Evolutionary conservation across 768 basidiomycete genomes (phyloP), one percentile per base, ranked within the genome.

Genomic region (Sporobolomyces roseus): DNA sequence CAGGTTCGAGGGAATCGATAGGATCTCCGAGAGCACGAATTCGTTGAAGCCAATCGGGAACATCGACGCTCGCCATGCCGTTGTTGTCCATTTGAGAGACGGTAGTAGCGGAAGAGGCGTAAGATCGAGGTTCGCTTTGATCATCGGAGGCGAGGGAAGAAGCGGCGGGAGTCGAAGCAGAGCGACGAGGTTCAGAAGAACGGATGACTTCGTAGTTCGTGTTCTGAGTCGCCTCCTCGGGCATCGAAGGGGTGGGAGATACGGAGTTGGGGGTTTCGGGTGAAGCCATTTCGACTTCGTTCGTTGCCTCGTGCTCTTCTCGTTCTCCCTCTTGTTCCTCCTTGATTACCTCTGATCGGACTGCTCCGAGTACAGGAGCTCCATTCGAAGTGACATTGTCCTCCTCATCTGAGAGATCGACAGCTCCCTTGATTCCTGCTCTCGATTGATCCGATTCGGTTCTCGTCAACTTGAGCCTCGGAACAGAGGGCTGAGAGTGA

Each of bases 11-110:
- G 5, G 45, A 13, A 3, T 64, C 63, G 64, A 66, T 64, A 2
- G 70, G 70, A 4, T 71, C 65, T 23, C 70, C 70, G 38, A 71
- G 62, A 1, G 65, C 61, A 25, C 62, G 65, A n/a, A 71, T 61
- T 9, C 64, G 64, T 19, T 60, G 27, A 23, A 63, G 65, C 70
- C 70, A 71, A 49, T 66, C 64, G 30, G 70, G 70, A 3, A 55
- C 60, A 48, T 66, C 65, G 46, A 55, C 43, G 23, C 61, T 30
- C 4, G 65, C 51, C 23, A 36, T 19, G 21, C 27, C 13, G 0
- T 4, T 29, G 51, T 32, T 32, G 49, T 58, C 56, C 27, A 30
- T 41, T 58, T 58, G 56, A 12, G 35, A 58, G 21, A 49, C 51
- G 30, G 61, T 35, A 30, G 51, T 45, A 21, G n/a, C 35, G 10